Evolutionary conservation across 805 yeast genomes (phyloP).

Genomic region (Hanseniaspora occidentalis): DNA sequence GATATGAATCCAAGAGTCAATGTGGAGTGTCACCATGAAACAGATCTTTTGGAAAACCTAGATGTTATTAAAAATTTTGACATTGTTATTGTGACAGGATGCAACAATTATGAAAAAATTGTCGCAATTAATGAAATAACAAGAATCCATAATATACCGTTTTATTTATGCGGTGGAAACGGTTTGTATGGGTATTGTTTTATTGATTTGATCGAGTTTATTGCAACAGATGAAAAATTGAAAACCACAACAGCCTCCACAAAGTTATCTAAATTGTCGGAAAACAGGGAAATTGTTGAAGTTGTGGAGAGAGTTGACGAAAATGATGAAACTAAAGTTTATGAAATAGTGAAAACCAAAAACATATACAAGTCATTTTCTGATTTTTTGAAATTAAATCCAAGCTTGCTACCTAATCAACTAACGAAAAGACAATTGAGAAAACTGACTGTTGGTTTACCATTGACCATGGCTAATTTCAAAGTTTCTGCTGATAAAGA

Average conservation of each 20-base stretch:
- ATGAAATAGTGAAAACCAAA: constrained; percentile 1
- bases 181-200: constrained; percentile 80
- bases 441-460: constrained; percentile 22
- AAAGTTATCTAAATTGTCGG: constrained; percentile 35
- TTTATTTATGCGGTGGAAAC: constrained; percentile 55
- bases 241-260: constrained; percentile 34
- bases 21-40: constrained; percentile 31
- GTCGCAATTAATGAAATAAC: constrained; percentile 40
- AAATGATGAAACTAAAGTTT: constrained; percentile 25
- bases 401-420: constrained; percentile 14
- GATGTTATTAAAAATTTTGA: constrained; percentile 31
- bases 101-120: constrained; percentile 28
- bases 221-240: constrained; percentile 39
- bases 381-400: constrained; percentile 4
- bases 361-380: neutral
- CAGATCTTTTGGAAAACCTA: constrained; percentile 14
- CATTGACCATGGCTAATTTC: constrained; percentile 43
- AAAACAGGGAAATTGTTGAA: constrained; percentile 30
- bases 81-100: constrained; percentile 65
- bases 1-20: constrained; percentile 75
- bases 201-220: constrained; percentile 61
- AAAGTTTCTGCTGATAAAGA: constrained; percentile 17
- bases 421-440: constrained; percentile 26
- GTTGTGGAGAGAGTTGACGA: constrained; percentile 24
- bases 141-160: constrained; percentile 44